phyloP scores from a whole-genome alignment of 1,284 basidiomycete species.

The Porodaedalea pini region DNA sequence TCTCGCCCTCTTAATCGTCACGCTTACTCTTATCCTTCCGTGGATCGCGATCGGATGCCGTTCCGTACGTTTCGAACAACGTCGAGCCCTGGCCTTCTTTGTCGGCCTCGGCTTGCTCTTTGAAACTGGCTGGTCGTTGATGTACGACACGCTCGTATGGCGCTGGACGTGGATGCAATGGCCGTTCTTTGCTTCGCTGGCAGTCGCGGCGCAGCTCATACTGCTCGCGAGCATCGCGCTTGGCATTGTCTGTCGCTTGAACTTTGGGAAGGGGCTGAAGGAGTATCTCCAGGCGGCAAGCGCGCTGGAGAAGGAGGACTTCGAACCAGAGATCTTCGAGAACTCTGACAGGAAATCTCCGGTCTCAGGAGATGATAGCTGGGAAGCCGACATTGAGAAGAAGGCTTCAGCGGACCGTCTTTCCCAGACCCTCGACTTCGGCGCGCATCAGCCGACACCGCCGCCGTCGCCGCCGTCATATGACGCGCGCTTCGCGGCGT shows the following conservation, averaged over 20 bases:
- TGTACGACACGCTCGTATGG: slow-evolving; percentile 16
- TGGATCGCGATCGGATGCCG: slow-evolving; percentile 39
- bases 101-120: slow-evolving; percentile 2
- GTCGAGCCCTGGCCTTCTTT: background rate
- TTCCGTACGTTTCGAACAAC: slow-evolving; percentile 8
- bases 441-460: slow-evolving; percentile 11
- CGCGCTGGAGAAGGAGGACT: slow-evolving; percentile 15
- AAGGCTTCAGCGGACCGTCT: background rate
- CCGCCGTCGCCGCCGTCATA: slow-evolving; percentile 11
- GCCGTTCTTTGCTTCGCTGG: slow-evolving; percentile 14
- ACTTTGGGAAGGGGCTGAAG: slow-evolving; percentile 12
- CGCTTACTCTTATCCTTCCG: slow-evolving; percentile 47
- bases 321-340: slow-evolving; percentile 14
- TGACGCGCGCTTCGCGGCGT: background rate
- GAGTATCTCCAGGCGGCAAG: slow-evolving; percentile 8
- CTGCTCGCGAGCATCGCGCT: slow-evolving; percentile 7
- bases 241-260: slow-evolving; percentile 4
- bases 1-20: slow-evolving; percentile 42
- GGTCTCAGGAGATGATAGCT: background rate
- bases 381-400: slow-evolving; percentile 8
- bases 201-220: slow-evolving; percentile 13
- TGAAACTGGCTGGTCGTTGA: slow-evolving; percentile 6
- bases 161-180: slow-evolving; percentile 18
- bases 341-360: background rate
- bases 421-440: slow-evolving; percentile 7